phyloP scores from a whole-genome alignment of 2,329 filamentous ascomycete genomes.

The Fusarium illudens region DNA sequence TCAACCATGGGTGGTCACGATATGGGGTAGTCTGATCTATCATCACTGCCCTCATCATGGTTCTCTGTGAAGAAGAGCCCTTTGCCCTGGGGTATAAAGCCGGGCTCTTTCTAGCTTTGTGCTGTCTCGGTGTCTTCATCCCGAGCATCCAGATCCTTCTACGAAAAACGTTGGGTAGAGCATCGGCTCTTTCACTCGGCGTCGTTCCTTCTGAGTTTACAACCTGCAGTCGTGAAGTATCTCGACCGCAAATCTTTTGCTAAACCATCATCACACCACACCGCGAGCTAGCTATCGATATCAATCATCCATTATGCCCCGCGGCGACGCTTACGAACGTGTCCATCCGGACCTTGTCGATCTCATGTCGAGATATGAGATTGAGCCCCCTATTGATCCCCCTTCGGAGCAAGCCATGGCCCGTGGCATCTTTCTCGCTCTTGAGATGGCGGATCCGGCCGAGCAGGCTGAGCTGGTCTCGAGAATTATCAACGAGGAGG shows the following conservation, averaged over 20 bases:
- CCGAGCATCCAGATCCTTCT: not conserved
- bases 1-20: not conserved
- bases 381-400: constrained; percentile 5
- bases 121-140: not conserved
- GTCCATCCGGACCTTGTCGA: constrained; percentile 38
- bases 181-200: not conserved
- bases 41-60: not conserved
- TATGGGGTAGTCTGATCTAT: not conserved
- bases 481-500: constrained; percentile 37
- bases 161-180: not conserved
- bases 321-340: constrained; percentile 4
- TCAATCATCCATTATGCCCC: constrained; percentile 1
- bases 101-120: not conserved
- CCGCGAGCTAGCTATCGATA: not conserved
- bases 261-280: not conserved
- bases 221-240: too few relatives aligned
- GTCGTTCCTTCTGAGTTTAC: too few relatives aligned
- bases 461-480: constrained; percentile 33
- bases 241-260: too few relatives aligned
- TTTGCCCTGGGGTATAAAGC: not conserved
- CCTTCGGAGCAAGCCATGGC: constrained; percentile 28
- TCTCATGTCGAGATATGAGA: constrained; percentile 12
- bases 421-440: constrained; percentile 24
- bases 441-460: constrained; percentile 27
- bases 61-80: not conserved